A percentile compares a stretch with the other conserved stretches of the same genome.
Evolutionary conservation across 768 basidiomycete species (phyloP).

Genomic region (Cystofilobasidium ferigula): DNA sequence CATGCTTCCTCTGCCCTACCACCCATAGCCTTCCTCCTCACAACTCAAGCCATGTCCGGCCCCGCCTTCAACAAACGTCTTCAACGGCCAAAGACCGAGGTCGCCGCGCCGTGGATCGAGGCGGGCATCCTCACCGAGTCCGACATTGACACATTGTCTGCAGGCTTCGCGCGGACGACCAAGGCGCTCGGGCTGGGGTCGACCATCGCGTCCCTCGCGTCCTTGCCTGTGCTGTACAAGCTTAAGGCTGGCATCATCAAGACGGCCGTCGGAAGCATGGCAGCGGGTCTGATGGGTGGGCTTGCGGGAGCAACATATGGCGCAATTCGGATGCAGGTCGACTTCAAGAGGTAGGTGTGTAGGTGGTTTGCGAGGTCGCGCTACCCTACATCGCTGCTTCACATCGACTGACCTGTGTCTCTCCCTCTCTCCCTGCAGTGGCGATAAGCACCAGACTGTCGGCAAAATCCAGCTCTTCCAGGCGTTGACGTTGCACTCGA

Average conservation of each 20-base stretch:
- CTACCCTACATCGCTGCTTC: background rate
- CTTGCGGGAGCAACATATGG: background rate
- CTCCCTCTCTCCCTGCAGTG: background rate
- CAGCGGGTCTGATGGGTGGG: background rate
- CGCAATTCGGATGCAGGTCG: background rate
- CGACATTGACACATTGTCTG: background rate
- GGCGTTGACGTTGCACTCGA: background rate
- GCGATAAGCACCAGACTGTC: background rate
- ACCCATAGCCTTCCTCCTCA: background rate
- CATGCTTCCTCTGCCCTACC: background rate
- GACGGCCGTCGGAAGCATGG: background rate
- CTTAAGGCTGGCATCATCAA: background rate
- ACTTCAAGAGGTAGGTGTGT: background rate
- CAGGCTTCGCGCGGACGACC: background rate
- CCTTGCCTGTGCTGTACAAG: background rate
- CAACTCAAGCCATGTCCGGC: background rate
- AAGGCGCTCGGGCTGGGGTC: background rate
- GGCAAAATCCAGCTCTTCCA: slow-evolving; percentile 4
- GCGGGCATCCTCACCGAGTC: background rate
- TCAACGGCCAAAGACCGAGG: background rate
- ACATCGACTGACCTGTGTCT: background rate
- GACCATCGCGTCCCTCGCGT: background rate
- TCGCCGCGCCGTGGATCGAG: background rate
- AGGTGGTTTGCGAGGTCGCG: no score
- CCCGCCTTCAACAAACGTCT: background rate